Evolutionary conservation across 495 filamentous ascomycete genomes (phyloP).

Genomic region (Penicillium ochrochloron): DNA sequence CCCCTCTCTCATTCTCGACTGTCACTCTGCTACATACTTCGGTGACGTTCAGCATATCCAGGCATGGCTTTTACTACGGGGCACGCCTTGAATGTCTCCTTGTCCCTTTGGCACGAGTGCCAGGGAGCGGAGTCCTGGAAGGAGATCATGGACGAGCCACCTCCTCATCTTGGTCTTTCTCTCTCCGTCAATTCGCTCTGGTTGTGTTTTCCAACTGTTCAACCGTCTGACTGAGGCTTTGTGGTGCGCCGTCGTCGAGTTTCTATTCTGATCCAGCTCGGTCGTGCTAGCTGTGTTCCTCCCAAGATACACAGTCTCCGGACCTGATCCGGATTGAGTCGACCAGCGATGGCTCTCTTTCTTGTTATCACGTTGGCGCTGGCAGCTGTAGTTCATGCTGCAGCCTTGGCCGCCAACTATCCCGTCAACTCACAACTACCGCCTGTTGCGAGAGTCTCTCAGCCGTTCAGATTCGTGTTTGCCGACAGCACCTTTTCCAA

Average conservation of each 20-base stretch:
- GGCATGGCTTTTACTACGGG: conserved; percentile 50
- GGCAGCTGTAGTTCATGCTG: conserved; percentile 44
- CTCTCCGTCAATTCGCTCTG: conserved; percentile 25
- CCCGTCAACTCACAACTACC: conserved; percentile 80
- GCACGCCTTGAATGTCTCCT: conserved; percentile 42
- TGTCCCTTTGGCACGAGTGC: conserved; percentile 41
- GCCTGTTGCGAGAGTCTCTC: conserved; percentile 67
- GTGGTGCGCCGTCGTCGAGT: conserved; percentile 16
- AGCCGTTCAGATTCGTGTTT: conserved; percentile 70
- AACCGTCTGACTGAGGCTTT: conserved; percentile 15
- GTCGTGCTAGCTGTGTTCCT: conserved; percentile 26
- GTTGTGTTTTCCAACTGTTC: conserved; percentile 13
- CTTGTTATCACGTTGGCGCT: conserved; percentile 38
- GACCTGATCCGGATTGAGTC: conserved; percentile 22
- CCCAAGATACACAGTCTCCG: conserved; percentile 16
- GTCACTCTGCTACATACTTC: conserved; percentile 45
- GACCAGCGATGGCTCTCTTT: conserved; percentile 38
- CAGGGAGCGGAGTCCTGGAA: conserved; percentile 30
- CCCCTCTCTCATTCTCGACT: conserved; percentile 31
- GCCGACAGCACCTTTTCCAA: conserved; percentile 69
- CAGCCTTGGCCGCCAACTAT: conserved; percentile 57
- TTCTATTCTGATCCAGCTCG: conserved; percentile 10
- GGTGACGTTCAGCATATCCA: conserved; percentile 53
- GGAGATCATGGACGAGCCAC: conserved; percentile 30
- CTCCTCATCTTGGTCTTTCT: conserved; percentile 22